Percentiles rank a stretch among this genome's conserved stretches.
Evolutionary conservation across 2,329 filamentous ascomycete genomes (phyloP).

Genomic region (Chalaropsis thielavioides): DNA sequence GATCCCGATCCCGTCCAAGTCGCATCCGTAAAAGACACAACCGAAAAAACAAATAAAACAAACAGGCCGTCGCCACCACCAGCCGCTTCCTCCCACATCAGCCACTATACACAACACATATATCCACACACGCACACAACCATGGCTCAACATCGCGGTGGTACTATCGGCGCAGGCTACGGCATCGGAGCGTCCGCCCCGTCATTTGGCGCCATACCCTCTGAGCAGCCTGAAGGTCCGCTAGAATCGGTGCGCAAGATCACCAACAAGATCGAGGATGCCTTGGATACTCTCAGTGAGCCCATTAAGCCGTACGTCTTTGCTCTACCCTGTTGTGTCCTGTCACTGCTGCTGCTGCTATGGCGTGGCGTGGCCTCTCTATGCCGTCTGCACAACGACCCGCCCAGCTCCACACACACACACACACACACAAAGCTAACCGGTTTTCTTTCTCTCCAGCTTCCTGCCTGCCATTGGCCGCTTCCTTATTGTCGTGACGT

Average conservation of each 20-base stretch:
- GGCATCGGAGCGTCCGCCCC: slow-evolving; percentile 59
- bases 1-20: background rate
- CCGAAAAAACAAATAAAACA: too few species aligned
- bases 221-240: slow-evolving; percentile 46
- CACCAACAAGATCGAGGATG: slow-evolving; percentile 96
- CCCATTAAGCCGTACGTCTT: slow-evolving; percentile 80
- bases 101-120: background rate
- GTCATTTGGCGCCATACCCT: slow-evolving; percentile 49
- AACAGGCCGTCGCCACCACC: too few species aligned
- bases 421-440: slow-evolving; percentile 3
- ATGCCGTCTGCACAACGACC: background rate
- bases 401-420: background rate
- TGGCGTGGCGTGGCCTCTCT: background rate
- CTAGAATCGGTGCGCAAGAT: slow-evolving; percentile 84
- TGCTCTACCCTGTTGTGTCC: too few species aligned
- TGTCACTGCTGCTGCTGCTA: too few species aligned
- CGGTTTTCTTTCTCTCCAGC: slow-evolving; percentile 32
- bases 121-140: slow-evolving; percentile 1
- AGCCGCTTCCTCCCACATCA: too few species aligned
- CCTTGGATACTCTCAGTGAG: slow-evolving; percentile 73
- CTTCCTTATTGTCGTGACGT: slow-evolving; percentile 95
- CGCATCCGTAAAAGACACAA: background rate
- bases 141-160: slow-evolving; percentile 42
- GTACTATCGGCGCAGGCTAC: slow-evolving; percentile 46
- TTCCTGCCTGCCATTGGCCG: slow-evolving; percentile 91